Percentiles rank a stretch among this genome's conserved stretches.
These are phyloP conservation scores for Senna siamea DNA, from an alignment of 306 rosid genomes.

Conservation along the genomic window DNA sequence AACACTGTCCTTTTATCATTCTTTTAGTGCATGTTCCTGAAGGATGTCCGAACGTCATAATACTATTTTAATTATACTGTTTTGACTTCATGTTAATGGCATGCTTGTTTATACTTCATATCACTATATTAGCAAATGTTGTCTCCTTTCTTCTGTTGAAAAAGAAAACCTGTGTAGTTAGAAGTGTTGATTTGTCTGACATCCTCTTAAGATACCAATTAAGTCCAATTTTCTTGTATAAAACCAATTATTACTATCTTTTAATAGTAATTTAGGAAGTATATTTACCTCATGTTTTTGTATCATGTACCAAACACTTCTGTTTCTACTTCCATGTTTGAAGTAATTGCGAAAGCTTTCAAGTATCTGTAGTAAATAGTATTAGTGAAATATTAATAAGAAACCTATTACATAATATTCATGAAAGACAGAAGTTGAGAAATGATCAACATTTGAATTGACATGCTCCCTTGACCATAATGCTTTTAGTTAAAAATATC, in stretches of 20 bases:
- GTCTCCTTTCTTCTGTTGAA: not conserved
- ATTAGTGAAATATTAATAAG: not conserved
- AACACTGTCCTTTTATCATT: constrained; percentile 5
- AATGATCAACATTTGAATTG: not conserved
- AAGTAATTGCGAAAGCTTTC: not conserved
- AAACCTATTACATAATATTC: not conserved
- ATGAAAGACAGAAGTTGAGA: not conserved
- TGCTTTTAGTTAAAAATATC: not conserved
- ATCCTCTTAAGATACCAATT: not conserved
- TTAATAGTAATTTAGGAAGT: not conserved
- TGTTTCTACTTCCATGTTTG: not conserved
- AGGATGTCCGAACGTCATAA: not conserved
- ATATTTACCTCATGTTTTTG: too few relatives aligned
- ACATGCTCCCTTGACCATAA: not conserved
- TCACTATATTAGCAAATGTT: not conserved
- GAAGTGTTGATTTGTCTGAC: not conserved
- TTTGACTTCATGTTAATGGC: not conserved
- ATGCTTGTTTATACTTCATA: not conserved
- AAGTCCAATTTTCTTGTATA: not conserved
- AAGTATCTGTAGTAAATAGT: not conserved
- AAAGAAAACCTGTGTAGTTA: not conserved
- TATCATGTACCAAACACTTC: too few relatives aligned
- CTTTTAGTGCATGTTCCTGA: constrained; percentile 22
- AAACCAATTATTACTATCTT: not conserved
- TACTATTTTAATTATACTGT: not conserved